A percentile compares a stretch with the other conserved stretches of the same genome.
phyloP scores from a whole-genome alignment of 2,329 filamentous ascomycete genomes.

The Ceratocystis harringtonii region DNA sequence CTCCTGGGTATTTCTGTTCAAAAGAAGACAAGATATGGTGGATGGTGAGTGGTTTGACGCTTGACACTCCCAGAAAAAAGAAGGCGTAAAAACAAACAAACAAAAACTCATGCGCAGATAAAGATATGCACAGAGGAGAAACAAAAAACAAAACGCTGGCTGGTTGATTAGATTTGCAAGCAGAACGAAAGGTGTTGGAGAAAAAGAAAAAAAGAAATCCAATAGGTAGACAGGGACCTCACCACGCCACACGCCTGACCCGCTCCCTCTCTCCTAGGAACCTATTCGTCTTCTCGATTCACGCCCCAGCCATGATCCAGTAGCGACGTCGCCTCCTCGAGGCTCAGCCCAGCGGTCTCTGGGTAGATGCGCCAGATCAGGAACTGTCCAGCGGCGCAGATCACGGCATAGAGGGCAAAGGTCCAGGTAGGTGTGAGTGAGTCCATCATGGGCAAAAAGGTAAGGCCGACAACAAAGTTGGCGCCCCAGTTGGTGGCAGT shows the following conservation, averaged over 20 bases:
- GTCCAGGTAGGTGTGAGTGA: slow-evolving; percentile 56
- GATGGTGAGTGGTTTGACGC: not conserved
- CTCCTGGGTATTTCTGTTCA: slow-evolving; percentile 1
- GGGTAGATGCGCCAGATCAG: slow-evolving; percentile 65
- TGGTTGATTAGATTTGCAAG: not conserved
- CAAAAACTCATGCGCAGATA: not conserved
- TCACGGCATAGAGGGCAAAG: slow-evolving; percentile 60
- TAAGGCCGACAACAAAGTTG: slow-evolving; percentile 75
- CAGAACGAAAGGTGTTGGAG: not conserved
- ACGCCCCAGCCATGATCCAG: slow-evolving; percentile 63
- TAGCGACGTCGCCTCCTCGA: slow-evolving; percentile 65
- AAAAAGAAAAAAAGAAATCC: slow-evolving; percentile 3
- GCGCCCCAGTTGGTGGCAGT: slow-evolving; percentile 77
- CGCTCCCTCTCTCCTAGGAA: too few relatives aligned
- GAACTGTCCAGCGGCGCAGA: slow-evolving; percentile 56
- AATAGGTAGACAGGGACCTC: not conserved
- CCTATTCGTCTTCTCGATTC: not conserved
- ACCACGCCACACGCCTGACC: too few relatives aligned
- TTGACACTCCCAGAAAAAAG: not conserved
- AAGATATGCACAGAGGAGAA: not conserved
- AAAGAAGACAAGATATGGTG: too few relatives aligned
- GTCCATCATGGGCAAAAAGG: slow-evolving; percentile 80
- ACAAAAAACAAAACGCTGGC: not conserved
- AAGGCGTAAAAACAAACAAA: not conserved
- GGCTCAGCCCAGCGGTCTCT: slow-evolving; percentile 64